Evolutionary conservation across 2,329 filamentous ascomycete genomes (phyloP).

Genomic region (Torrubiella hemipterigena): DNA sequence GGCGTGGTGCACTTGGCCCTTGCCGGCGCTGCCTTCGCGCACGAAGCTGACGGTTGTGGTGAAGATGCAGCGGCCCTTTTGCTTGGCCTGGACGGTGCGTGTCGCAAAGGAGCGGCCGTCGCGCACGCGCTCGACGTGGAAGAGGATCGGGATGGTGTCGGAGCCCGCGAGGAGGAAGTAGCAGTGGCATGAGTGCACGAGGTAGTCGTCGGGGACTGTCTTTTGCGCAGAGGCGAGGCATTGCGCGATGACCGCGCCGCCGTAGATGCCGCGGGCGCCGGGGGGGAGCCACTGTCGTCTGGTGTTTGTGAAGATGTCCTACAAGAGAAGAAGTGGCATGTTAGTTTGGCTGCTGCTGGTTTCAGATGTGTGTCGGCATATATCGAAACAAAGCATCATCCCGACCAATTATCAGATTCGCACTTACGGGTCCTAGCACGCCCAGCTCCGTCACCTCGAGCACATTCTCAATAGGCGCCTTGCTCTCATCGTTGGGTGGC

Average conservation of each 20-base stretch:
- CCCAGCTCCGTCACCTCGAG: constrained; percentile 73
- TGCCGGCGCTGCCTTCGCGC: constrained; percentile 45
- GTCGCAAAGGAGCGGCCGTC: constrained; percentile 86
- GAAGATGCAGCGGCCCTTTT: constrained; percentile 82
- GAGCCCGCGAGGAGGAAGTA: constrained; percentile 94
- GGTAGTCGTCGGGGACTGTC: constrained; percentile 71
- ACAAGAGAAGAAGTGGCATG: constrained; percentile 1
- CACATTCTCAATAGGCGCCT: constrained; percentile 75
- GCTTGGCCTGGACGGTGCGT: constrained; percentile 87
- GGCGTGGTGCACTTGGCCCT: constrained; percentile 50
- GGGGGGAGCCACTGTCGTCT: constrained; percentile 85
- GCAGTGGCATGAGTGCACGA: constrained; percentile 94
- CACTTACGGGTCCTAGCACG: constrained; percentile 63
- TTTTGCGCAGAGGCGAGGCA: constrained; percentile 77
- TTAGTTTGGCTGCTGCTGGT: neutral
- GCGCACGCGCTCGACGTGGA: constrained; percentile 88
- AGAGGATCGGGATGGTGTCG: constrained; percentile 73
- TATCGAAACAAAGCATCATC: no score
- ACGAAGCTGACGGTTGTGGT: constrained; percentile 90
- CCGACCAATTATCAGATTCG: no score
- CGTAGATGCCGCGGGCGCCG: constrained; percentile 85
- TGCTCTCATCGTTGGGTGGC: constrained; percentile 58
- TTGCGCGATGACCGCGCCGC: constrained; percentile 87
- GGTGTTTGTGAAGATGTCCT: constrained; percentile 93
- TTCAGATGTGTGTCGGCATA: no score